These are phyloP conservation scores for Gnomoniopsis smithogilvyi DNA, from an alignment of 2,329 filamentous ascomycete genomes.

Conservation along the genomic window DNA sequence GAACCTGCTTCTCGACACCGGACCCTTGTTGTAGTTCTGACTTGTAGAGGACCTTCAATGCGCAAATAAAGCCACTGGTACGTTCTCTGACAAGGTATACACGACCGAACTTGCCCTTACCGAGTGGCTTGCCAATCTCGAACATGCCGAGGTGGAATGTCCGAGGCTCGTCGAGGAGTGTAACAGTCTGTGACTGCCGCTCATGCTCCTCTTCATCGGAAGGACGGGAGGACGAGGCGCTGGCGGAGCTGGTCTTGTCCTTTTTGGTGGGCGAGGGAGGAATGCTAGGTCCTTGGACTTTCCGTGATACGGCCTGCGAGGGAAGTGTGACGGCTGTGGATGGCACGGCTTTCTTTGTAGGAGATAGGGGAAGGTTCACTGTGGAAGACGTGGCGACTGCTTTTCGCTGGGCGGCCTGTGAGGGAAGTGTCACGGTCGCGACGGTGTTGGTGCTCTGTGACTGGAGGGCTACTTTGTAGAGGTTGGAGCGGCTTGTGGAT, in stretches of 20 bases:
- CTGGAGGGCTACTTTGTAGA: constrained; percentile 83
- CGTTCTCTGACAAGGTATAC: constrained; percentile 83
- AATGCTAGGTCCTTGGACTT: constrained; percentile 32
- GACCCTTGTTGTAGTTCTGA: constrained; percentile 74
- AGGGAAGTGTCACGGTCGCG: constrained; percentile 64
- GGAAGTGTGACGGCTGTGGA: constrained; percentile 62
- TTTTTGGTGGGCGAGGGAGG: constrained; percentile 53
- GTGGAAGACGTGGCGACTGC: constrained; percentile 23
- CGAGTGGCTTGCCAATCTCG: constrained; percentile 81
- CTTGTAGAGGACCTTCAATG: constrained; percentile 84
- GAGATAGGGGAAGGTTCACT: constrained; percentile 19
- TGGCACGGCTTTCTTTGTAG: constrained; percentile 14
- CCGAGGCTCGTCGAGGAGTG: constrained; percentile 43
- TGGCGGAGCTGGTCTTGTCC: constrained; percentile 37
- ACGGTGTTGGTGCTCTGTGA: constrained; percentile 67
- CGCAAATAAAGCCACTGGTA: constrained; percentile 77
- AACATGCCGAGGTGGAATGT: constrained; percentile 91
- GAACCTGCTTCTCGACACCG: constrained; percentile 78
- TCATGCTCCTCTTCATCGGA: constrained; percentile 52
- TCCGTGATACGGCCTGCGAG: constrained; percentile 60
- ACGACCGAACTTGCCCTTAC: constrained; percentile 84
- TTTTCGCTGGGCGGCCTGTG: constrained; percentile 60
- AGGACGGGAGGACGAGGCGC: constrained; percentile 25
- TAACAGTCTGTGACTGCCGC: constrained; percentile 52
- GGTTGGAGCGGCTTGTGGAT: constrained; percentile 67